Conservation (phyloP, 2,329 filamentous ascomycete species). For the Aspergillus nomiae region DNA sequence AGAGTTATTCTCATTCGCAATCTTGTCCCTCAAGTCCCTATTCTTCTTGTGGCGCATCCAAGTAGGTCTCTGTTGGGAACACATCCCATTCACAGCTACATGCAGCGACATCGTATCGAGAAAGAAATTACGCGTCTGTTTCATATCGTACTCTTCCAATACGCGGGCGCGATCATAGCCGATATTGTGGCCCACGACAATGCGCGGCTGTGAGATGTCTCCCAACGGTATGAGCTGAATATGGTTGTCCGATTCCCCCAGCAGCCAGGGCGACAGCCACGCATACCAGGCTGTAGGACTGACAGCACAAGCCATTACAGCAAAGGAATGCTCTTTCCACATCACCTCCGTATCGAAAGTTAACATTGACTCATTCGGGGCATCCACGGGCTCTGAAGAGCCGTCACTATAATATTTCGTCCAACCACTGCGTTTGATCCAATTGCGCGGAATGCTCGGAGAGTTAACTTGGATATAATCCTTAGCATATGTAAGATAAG, state of each 20-base stretch:
- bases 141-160: constrained; percentile 82
- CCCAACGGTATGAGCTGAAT: constrained; percentile 86
- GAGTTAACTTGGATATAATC: constrained; percentile 66
- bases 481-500: constrained; percentile 75
- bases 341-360: constrained; percentile 97
- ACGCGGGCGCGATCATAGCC: constrained; percentile 91
- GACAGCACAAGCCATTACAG: constrained; percentile 94
- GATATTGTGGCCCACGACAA: constrained; percentile 92
- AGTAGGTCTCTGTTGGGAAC: constrained; percentile 89
- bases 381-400: constrained; percentile 68
- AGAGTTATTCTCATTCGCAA: constrained; percentile 70
- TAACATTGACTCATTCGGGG: constrained; percentile 77
- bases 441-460: constrained; percentile 67
- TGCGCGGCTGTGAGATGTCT: constrained; percentile 68
- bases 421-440: constrained; percentile 83
- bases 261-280: constrained; percentile 93
- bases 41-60: constrained; percentile 98
- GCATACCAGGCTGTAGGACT: constrained; percentile 93
- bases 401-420: constrained; percentile 86
- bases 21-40: constrained; percentile 77
- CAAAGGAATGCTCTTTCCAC: constrained; percentile 89
- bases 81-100: constrained; percentile 98
- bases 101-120: constrained; percentile 98
- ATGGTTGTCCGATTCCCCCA: constrained; percentile 76
- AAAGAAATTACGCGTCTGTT: constrained; percentile 82